Evolutionary conservation across 176 grass and related monocot species (phyloP).

Genomic region (Oryza officinalis): DNA sequence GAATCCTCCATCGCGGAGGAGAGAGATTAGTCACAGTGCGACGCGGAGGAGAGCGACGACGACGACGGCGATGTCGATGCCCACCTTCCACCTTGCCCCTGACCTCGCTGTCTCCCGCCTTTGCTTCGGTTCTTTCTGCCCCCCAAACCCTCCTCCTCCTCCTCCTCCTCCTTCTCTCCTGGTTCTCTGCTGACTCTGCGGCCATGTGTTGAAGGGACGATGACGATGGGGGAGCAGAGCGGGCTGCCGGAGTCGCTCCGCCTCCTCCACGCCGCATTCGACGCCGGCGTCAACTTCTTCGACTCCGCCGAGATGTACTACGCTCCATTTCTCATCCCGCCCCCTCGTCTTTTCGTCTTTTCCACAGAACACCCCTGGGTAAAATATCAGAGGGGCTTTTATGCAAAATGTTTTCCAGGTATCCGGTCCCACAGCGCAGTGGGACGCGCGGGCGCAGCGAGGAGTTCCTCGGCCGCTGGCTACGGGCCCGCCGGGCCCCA

Average conservation of each 20-base stretch:
- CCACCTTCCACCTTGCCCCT: constrained; percentile 66
- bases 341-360: background rate
- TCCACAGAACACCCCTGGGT: background rate
- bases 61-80: constrained; percentile 42
- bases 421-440: constrained; percentile 75
- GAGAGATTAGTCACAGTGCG: background rate
- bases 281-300: constrained; percentile 81
- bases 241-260: constrained; percentile 54
- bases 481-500: constrained; percentile 45
- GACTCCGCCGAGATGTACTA: constrained; percentile 81
- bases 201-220: constrained; percentile 58
- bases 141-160: background rate
- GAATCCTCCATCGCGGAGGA: background rate
- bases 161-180: background rate
- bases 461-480: constrained; percentile 73
- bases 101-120: constrained; percentile 78
- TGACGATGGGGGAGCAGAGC: constrained; percentile 93
- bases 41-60: background rate
- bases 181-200: background rate
- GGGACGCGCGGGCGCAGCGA: constrained; percentile 77
- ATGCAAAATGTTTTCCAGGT: constrained; percentile 27
- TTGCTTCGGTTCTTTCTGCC: constrained; percentile 71
- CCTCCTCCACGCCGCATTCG: constrained; percentile 70
- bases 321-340: background rate
- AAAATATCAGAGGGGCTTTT: background rate